Base-by-base conservation (phyloP, 352 stramenopile genomes). In the Blastocystis sp. region DNA sequence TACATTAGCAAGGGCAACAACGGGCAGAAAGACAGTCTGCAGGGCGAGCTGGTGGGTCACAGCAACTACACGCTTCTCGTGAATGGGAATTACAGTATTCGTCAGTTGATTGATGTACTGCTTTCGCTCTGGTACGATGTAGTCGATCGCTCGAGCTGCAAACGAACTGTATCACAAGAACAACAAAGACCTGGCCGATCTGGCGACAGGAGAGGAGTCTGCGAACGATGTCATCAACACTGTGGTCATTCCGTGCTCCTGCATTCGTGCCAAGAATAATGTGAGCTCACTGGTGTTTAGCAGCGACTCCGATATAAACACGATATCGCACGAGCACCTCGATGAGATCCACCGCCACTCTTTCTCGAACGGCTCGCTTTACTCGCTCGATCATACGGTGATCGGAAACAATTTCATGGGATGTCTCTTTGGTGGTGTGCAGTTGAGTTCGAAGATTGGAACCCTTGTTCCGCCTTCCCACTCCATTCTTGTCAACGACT, bases 241-340 rank as follows among this genome's bases (percentile, higher is more conserved):
- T 37, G 73, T 84, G n/a, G 47, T 84, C 53, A 20, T 84, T 37
- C 73, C 73, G 3, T 84, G 73, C 56, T 66, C 47, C 50, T 84
- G 73, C 34, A 59, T 84, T 13, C 73, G 73, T 39, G 73, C 73
- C 9, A 84, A 84, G 73, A 84, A 84, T 23, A 84, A 84, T 45
- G 73, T 84, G 47, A 66, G 43, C 4, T 66, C 73, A 2, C 68
- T 84, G 29, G 18, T 84, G 23, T 84, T 84, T 34, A 66, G 45
- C 15, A 68, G 45, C 34, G 53, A 61, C 39, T 54, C 15, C n/a
- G 73, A 84, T 29, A 43, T 84, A 9, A 84, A 84, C 56, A 26
- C 29, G 15, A 68, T 84, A 37, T 63, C 50, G 26, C 73, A 84
- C 73, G 34, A 63, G 39, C 54, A 84, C 73, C 34, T 84, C 13